Base-by-base conservation (phyloP, 2,329 filamentous ascomycete genomes). In the Pseudogymnoascus sp. region DNA sequence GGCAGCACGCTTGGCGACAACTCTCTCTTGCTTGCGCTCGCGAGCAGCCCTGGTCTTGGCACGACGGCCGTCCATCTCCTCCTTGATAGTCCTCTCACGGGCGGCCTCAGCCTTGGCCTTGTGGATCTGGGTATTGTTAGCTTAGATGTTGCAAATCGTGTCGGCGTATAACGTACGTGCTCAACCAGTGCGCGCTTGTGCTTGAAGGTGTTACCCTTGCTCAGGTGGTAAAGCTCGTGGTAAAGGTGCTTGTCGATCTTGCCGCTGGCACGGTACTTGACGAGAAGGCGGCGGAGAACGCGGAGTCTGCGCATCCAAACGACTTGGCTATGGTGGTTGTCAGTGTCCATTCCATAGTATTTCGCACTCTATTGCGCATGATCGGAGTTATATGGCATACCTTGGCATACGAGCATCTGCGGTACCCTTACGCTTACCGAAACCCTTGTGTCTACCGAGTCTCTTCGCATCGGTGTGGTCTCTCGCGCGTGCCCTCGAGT, bases 161-260 rank as follows among this genome's bases (percentile, higher is more conserved):
- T 58, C 60, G 31, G 35, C 8, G 25, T 27, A 60, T 61, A 74
- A 91, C 94, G 77, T 95, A 99, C 94, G 85, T 99, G 94, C 87
- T 99, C 94, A 79, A 99, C 92, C 75, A 99, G 88, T 77, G 92
- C 94, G 82, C 94, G 89, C 92, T 97, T 99, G 91, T 99, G 94
- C 92, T 99, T 99, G 90, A 99, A 99, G 80, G 94, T 93, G 89
- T 99, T 99, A 95, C 94, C 95, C 92, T 99, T 99, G 88, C 90
- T 94, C 79, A 96, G 85, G 82, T 97, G 94, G 87, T 99, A 99
- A 72, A 99, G 91, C 85, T 97, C 92, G 87, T 99, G 94, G 88
- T 99, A 99, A 67, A 99, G 92, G 87, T 99, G 94, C 89, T 99
- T 99, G 85, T 99, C 94, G 79, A 99, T 99, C 90, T 99, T 99